phyloP scores from a whole-genome alignment of 1,284 basidiomycete genomes.

The Ceratobasidium sp. region DNA sequence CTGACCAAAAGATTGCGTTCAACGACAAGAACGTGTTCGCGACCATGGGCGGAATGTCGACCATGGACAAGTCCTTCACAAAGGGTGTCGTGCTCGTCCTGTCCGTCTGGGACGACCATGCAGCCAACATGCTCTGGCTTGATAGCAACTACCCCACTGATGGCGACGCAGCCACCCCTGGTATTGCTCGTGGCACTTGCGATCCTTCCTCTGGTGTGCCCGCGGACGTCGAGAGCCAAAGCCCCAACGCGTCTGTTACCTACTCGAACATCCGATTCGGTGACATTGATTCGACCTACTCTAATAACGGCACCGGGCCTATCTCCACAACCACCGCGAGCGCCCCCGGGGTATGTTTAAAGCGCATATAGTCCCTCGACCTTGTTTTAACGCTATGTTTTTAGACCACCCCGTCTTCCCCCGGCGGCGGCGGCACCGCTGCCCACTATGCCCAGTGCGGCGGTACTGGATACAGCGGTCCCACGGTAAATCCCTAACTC shows the following conservation, averaged over 20 bases:
- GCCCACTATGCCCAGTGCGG: constrained; percentile 19
- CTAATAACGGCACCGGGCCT: constrained; percentile 43
- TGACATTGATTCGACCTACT: constrained; percentile 63
- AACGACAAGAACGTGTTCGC: constrained; percentile 62
- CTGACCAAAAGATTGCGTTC: constrained; percentile 58
- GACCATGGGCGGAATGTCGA: constrained; percentile 59
- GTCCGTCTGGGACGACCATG: constrained; percentile 68
- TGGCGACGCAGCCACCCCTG: constrained; percentile 58
- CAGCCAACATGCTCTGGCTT: constrained; percentile 68
- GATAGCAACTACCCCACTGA: constrained; percentile 65
- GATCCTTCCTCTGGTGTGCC: constrained; percentile 45
- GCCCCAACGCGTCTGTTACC: constrained; percentile 48
- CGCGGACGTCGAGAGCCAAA: constrained; percentile 48
- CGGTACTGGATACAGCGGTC: not conserved
- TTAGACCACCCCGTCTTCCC: not conserved
- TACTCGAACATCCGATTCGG: constrained; percentile 70
- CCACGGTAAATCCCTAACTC: not conserved
- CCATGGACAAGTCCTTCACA: constrained; percentile 61
- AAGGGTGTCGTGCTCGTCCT: constrained; percentile 68
- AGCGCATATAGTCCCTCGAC: not conserved
- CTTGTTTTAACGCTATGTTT: not conserved
- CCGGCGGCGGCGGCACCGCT: not conserved
- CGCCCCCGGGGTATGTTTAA: constrained; percentile 4
- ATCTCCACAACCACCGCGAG: constrained; percentile 10
- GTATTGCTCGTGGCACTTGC: constrained; percentile 60